Conservation (phyloP, 2,329 filamentous ascomycete genomes). For the Thielaviopsis ethacetica region DNA sequence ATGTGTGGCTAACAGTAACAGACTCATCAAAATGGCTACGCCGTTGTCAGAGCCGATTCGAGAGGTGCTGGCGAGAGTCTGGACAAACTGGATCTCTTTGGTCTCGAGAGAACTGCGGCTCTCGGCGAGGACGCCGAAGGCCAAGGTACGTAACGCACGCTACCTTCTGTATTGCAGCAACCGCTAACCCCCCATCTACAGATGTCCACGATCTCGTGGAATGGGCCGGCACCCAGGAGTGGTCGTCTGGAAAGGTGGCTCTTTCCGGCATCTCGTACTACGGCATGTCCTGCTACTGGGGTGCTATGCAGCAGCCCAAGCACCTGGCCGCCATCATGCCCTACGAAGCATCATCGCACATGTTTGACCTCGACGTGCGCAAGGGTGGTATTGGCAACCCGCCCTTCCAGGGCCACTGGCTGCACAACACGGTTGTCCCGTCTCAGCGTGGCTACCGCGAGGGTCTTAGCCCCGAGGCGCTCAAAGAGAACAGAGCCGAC, state of each 20-base stretch:
- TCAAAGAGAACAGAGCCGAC: constrained; percentile 30
- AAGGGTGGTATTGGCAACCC: constrained; percentile 47
- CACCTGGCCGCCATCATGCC: constrained; percentile 30
- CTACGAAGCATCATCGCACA: constrained; percentile 38
- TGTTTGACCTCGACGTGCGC: constrained; percentile 39
- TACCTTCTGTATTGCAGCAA: too few species aligned
- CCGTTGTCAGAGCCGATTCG: background rate
- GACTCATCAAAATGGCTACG: background rate
- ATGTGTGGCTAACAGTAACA: background rate
- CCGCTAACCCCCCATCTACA: too few species aligned
- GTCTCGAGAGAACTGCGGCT: background rate
- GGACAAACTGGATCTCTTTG: background rate
- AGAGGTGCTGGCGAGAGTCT: background rate
- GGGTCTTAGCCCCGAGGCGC: constrained; percentile 36
- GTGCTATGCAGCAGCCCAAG: constrained; percentile 27
- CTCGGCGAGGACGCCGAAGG: background rate
- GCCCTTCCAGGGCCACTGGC: constrained; percentile 46
- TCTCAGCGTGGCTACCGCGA: constrained; percentile 57
- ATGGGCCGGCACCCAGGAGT: constrained; percentile 29
- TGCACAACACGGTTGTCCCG: constrained; percentile 46
- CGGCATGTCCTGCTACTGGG: constrained; percentile 28
- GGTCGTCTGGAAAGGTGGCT: constrained; percentile 31
- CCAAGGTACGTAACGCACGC: background rate
- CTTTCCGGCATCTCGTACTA: constrained; percentile 32
- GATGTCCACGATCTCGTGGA: constrained; percentile 19